Percentiles rank a stretch among this genome's conserved stretches.
Conservation (phyloP, 2,329 filamentous ascomycete genomes). For the Venturia oleaginea region DNA sequence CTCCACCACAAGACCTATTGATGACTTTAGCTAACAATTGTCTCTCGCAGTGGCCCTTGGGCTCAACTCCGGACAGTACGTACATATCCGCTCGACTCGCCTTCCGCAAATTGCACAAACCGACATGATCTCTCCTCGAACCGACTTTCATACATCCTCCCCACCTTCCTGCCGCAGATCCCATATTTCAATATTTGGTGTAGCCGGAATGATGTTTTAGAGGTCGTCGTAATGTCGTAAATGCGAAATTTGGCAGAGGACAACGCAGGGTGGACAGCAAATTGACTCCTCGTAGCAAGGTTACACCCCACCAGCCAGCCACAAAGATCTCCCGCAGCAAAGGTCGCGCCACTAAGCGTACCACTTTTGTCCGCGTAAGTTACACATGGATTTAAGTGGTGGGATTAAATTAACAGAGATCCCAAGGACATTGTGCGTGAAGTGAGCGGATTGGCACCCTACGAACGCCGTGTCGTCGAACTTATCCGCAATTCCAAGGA, state of each 20-base stretch:
- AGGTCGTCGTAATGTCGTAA: neutral
- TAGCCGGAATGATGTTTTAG: neutral
- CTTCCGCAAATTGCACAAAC: conserved; percentile 16
- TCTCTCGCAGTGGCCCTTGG: conserved; percentile 41
- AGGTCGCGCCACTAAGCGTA: conserved; percentile 94
- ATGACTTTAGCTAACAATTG: neutral
- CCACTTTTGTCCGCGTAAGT: conserved; percentile 89
- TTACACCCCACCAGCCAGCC: conserved; percentile 42
- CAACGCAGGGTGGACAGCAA: neutral
- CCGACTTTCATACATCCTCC: neutral
- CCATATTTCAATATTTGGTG: neutral
- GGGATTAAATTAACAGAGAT: too few relatives aligned
- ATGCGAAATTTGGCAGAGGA: neutral
- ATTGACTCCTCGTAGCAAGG: conserved; percentile 26
- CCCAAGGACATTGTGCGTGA: neutral
- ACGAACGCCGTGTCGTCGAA: conserved; percentile 99
- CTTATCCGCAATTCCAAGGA: conserved; percentile 98
- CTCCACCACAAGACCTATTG: too few relatives aligned
- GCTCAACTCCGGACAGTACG: conserved; percentile 58
- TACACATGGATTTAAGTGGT: too few relatives aligned
- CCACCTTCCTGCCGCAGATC: neutral
- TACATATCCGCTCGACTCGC: conserved; percentile 26
- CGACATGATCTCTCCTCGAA: neutral
- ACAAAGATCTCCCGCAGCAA: conserved; percentile 60
- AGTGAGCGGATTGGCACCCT: conserved; percentile 51